Conservation (phyloP, 2,329 filamentous ascomycete genomes). For the Fusarium sororula region DNA sequence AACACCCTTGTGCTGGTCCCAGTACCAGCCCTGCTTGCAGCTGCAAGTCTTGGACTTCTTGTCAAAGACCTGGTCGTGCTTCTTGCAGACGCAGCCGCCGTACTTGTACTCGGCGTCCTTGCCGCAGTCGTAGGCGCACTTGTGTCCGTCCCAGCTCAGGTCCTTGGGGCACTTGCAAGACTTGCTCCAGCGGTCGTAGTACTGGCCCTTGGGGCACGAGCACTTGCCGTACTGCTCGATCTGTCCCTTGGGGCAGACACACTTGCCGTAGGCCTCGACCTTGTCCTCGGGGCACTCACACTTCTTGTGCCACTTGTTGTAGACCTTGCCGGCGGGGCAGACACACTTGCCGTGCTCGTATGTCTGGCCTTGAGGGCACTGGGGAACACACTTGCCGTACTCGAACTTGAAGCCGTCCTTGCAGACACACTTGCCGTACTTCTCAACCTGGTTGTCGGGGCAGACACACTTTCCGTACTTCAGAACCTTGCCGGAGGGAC, state of each 20-base stretch:
- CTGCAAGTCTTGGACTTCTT: constrained; percentile 22
- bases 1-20: constrained; percentile 6
- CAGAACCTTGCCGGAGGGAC: constrained; percentile 7
- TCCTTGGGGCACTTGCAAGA: constrained; percentile 33
- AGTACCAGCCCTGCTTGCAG: constrained; percentile 27
- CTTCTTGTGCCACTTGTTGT: constrained; percentile 12
- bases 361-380: constrained; percentile 6
- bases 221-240: constrained; percentile 19
- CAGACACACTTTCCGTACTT: constrained; percentile 11
- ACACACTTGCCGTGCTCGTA: constrained; percentile 14
- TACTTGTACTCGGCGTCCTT: constrained; percentile 30
- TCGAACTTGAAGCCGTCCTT: constrained; percentile 5
- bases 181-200: constrained; percentile 32
- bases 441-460: neutral
- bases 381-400: constrained; percentile 14
- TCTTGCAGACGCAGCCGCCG: constrained; percentile 35
- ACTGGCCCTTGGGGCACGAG: constrained; percentile 26
- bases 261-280: constrained; percentile 14
- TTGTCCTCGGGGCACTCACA: constrained; percentile 15
- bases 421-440: constrained; percentile 3
- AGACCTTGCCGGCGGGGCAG: constrained; percentile 18
- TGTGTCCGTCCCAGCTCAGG: constrained; percentile 22
- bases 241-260: constrained; percentile 21
- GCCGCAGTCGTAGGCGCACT: constrained; percentile 32
- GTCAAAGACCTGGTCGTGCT: constrained; percentile 24